Evolutionary conservation across 441 rosid species (phyloP), one percentile per base, ranked within the genome.

Genomic region (Biscutella laevigata): DNA sequence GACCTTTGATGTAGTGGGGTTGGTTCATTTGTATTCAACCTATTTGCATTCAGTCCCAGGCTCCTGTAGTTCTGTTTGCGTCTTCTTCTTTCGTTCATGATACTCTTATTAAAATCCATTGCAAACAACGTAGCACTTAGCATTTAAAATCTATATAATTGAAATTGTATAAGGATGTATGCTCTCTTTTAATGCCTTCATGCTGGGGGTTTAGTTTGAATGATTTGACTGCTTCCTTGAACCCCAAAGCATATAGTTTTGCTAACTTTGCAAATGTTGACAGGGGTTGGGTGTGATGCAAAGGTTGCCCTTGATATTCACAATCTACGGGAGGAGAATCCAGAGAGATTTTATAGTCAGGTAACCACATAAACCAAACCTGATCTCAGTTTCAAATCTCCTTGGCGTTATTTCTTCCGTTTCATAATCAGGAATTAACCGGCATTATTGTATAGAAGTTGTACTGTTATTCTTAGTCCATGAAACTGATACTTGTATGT

Each of bases 221-320:
- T 34, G 11, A 20, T 27, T 24, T 49, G 35, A 36, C 35, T 13
- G 5, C 47, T 42, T 21, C 35, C 40, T n/a, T 26, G 41, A 35
- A 47, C 20, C 36, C 24, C 11, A 25, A 27, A 33, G 16, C 53
- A 21, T 34, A 47, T 48, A 46, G 24, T n/a, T 42, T 49, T 20
- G 38, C 38, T 24, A 12, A 26, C 37, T 13, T 41, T 49, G 28
- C 49, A 37, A 28, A 45, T 70, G 9, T 66, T 49, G 58, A 25
- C 75, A 92, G 99, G 97, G 54, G 71, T 88, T 47, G 99, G 97
- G 4, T 88, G 95, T 76, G 99, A 92, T 78, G 99, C 99, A 2
- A 92, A 88, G 82, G 95, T 92, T 20, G 97, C 97, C 52, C 66
- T 92, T 71, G 97, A 92, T 51, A 92, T 88, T 70, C 97, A 88